Evolutionary conservation across 108 stramenopile species (phyloP).

Genomic region (Nannochloropsis salina): DNA sequence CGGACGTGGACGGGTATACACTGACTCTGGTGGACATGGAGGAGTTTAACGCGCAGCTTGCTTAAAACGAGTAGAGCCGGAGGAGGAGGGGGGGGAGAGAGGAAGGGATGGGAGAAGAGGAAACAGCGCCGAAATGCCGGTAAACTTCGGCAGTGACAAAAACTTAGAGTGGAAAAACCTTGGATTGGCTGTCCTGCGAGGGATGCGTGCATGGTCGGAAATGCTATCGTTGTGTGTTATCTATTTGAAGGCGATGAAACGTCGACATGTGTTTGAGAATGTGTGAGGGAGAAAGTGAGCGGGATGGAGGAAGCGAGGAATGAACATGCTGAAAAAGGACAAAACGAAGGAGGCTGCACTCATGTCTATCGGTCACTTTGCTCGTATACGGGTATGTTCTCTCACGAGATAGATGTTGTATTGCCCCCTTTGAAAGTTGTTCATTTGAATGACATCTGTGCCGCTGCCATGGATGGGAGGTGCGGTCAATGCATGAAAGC

Average conservation of each 20-base stretch:
- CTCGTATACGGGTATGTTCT: too few relatives aligned
- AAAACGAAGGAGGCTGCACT: too few relatives aligned
- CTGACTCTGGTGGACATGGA: too few relatives aligned
- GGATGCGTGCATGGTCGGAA: neutral
- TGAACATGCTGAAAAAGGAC: neutral
- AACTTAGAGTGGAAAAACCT: neutral
- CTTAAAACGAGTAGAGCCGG: neutral
- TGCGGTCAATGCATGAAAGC: neutral
- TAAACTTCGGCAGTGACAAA: too few relatives aligned
- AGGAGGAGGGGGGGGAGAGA: neutral
- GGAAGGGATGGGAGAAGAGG: neutral
- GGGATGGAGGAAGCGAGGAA: neutral
- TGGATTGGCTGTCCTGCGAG: neutral
- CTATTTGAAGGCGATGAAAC: neutral
- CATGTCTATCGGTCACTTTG: too few relatives aligned
- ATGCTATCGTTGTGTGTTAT: neutral
- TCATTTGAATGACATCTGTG: neutral
- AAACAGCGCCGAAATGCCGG: too few relatives aligned
- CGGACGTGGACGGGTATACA: neutral
- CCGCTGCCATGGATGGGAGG: neutral
- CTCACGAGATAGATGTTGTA: neutral
- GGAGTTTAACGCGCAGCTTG: neutral
- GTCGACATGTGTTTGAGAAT: neutral
- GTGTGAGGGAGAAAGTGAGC: neutral
- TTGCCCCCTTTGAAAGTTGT: neutral